These are phyloP conservation scores for Leccinellum rugosiceps DNA, from an alignment of 768 basidiomycete genomes.

Conservation along the genomic window DNA sequence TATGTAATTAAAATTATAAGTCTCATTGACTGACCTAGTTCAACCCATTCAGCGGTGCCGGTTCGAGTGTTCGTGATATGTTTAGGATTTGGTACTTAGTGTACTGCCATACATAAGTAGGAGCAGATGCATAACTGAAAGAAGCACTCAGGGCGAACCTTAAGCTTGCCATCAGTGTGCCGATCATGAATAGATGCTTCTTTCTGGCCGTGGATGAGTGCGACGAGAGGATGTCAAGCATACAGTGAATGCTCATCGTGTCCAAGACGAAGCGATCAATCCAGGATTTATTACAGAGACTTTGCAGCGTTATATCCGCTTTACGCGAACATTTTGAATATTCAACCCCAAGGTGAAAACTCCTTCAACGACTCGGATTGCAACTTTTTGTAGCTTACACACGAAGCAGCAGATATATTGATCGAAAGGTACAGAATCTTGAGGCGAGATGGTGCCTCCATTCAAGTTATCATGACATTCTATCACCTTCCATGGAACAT, in stretches of 20 bases:
- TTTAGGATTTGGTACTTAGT: no score
- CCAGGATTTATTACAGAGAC: conserved; percentile 98
- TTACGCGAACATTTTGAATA: conserved; percentile 97
- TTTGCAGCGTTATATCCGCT: conserved; percentile 93
- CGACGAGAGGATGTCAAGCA: conserved; percentile 89
- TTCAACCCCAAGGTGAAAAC: conserved; percentile 81
- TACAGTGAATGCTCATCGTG: conserved; percentile 96
- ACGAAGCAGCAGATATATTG: conserved; percentile 86
- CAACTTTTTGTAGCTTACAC: conserved; percentile 75
- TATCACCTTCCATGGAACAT: no score
- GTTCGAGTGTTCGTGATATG: no score
- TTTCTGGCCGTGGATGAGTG: conserved; percentile 98
- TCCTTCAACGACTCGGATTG: conserved; percentile 12
- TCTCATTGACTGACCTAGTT: no score
- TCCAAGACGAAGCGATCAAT: conserved; percentile 89
- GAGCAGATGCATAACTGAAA: conserved; percentile 96
- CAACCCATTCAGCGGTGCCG: no score
- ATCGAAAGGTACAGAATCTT: conserved; percentile 94
- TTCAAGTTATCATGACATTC: no score
- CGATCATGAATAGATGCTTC: conserved; percentile 99
- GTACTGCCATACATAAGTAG: no score
- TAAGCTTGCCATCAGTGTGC: conserved; percentile 95
- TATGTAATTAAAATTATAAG: no score
- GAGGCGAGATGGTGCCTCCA: conserved; percentile 89
- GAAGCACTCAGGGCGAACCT: conserved; percentile 87